Evolutionary conservation across 306 rosid genomes (phyloP), one percentile per base, ranked within the genome.

Genomic region (Trifolium pratense): DNA sequence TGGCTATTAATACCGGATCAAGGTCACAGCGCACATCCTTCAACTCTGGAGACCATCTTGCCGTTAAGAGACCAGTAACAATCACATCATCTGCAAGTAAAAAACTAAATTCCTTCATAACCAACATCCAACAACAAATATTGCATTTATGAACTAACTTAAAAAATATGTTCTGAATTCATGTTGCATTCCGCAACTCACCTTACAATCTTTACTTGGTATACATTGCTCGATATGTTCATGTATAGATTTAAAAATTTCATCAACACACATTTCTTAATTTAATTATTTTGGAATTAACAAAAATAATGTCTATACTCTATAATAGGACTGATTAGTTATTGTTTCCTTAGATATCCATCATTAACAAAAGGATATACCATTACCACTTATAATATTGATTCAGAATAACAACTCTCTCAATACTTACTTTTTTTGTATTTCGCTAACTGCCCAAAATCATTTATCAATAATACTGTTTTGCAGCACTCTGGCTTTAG

Each of bases 11-110:
- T 65, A 93, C 79, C 25, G 98, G 96, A 84, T 91, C 97, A 68
- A 93, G 97, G 73, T 93, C 96, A 18, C 98, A 93, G 16, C 98
- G 91, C 43, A 93, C 98, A 78, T 89, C 97, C 85, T 91, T 93
- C 75, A 93, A 78, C 75, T 91, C 98, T 57, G 97, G 89, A 64
- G 98, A 88, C 98, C 98, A 93, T 83, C 79, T 93, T 66, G 98
- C 97, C 42, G 94, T 93, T 81, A 93, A 83, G 65, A 91, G 78
- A 31, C 98, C 98, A 7, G 97, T 84, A 79, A 88, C 90, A n/a
- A 91, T 81, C 29, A 91, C 86, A 78, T 89, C 97, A 76, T 89
- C 96, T 93, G 94, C 82, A 68, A 76, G 61, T 16, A 12, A 48
- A 26, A 51, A 34, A 37, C 52, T 42, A 7, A 76, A 63, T 13